phyloP scores from a whole-genome alignment of 495 filamentous ascomycete genomes.

The Aspergillus ellipticus region DNA sequence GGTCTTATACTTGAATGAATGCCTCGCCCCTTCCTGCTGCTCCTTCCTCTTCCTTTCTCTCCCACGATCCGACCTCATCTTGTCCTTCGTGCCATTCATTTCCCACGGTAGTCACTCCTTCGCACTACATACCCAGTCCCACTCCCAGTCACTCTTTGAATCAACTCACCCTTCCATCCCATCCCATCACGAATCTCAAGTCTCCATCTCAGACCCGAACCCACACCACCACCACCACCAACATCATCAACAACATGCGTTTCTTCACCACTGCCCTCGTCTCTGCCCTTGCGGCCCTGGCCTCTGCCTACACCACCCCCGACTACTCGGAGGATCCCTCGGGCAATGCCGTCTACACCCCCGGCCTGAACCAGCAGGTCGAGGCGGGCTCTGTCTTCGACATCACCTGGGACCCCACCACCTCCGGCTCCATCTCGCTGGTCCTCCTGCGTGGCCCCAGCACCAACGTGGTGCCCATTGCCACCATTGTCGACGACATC shows the following conservation, averaged over 20 bases:
- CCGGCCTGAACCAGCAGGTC: slow-evolving; percentile 50
- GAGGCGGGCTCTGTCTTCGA: slow-evolving; percentile 52
- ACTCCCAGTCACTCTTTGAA: slow-evolving; percentile 28
- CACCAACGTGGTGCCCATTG: slow-evolving; percentile 50
- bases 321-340: slow-evolving; percentile 43
- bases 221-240: slow-evolving; percentile 12
- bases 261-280: slow-evolving; percentile 44
- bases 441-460: slow-evolving; percentile 61
- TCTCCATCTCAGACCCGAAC: too few relatives aligned
- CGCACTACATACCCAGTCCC: slow-evolving; percentile 19
- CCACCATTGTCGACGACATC: slow-evolving; percentile 53
- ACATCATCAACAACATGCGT: slow-evolving; percentile 45
- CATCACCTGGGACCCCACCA: slow-evolving; percentile 58
- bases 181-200: not conserved
- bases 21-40: slow-evolving; percentile 16
- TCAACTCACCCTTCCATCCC: slow-evolving; percentile 16
- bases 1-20: slow-evolving; percentile 13
- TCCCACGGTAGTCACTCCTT: slow-evolving; percentile 24
- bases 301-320: slow-evolving; percentile 49
- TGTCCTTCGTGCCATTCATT: slow-evolving; percentile 14
- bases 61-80: slow-evolving; percentile 8
- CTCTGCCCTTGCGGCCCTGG: slow-evolving; percentile 48
- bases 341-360: slow-evolving; percentile 57
- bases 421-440: slow-evolving; percentile 50
- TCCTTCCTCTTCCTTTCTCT: slow-evolving; percentile 11